Conservation (phyloP, 768 basidiomycete species). For the Lactarius tabidus region DNA sequence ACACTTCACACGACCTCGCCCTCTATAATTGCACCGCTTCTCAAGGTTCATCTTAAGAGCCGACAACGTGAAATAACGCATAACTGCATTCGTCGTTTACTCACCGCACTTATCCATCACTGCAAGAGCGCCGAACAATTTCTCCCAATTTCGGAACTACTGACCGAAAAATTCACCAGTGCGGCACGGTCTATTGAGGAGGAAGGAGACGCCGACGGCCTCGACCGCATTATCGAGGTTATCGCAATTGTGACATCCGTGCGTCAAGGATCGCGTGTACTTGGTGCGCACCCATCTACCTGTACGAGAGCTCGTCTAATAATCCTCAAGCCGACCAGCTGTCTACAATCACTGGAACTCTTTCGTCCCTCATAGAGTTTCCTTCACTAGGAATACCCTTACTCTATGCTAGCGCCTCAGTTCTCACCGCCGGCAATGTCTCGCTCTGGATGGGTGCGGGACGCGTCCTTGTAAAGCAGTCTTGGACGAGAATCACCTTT, state of each 20-base stretch:
- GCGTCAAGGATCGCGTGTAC: slow-evolving; percentile 65
- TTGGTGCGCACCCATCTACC: slow-evolving; percentile 41
- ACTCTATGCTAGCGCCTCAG: slow-evolving; percentile 34
- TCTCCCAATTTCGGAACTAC: slow-evolving; percentile 47
- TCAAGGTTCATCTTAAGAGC: slow-evolving; percentile 50
- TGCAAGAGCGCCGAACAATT: slow-evolving; percentile 68
- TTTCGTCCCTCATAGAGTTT: slow-evolving; percentile 31
- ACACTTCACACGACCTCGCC: slow-evolving; percentile 73
- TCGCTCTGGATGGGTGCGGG: slow-evolving; percentile 40
- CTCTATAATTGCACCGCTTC: slow-evolving; percentile 54
- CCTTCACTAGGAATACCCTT: slow-evolving; percentile 33
- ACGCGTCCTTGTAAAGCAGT: slow-evolving; percentile 51
- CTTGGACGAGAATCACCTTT: slow-evolving; percentile 42
- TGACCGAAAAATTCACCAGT: slow-evolving; percentile 41
- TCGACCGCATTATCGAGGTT: slow-evolving; percentile 54
- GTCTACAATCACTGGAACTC: slow-evolving; percentile 33
- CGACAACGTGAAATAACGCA: slow-evolving; percentile 41
- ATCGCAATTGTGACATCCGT: slow-evolving; percentile 55
- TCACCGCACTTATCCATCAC: slow-evolving; percentile 83
- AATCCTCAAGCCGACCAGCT: slow-evolving; percentile 36
- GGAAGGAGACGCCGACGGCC: slow-evolving; percentile 34
- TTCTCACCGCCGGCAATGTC: slow-evolving; percentile 43
- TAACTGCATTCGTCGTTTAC: slow-evolving; percentile 60
- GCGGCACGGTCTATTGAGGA: slow-evolving; percentile 19
- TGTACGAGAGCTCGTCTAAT: slow-evolving; percentile 7